Base-by-base conservation (phyloP, 106 monocot genomes). In the Iris macrosiphon region DNA sequence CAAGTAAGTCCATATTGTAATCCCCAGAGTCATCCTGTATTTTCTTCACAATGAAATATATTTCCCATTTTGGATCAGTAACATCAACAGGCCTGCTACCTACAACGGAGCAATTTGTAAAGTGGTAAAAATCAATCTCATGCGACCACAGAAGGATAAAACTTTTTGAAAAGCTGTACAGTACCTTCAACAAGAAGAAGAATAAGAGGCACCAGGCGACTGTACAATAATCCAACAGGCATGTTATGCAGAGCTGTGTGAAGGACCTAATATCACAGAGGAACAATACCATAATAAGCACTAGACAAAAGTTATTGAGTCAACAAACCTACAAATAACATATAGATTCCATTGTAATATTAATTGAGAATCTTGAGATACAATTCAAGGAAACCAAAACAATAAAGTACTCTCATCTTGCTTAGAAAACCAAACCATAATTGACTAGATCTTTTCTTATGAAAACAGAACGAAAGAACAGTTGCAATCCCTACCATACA, bases 111-210 rank as follows among this genome's bases (percentile, higher is more conserved):
- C 28, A 57, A 33, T 20, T 58, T 8, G 3, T 2, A 48, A 52
- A 19, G 23, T 21, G 22, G 4, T 39, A 33, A 8, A 33, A 4
- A 33, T 8, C 33, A 21, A 11, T 19, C 14, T 22, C 8, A 33
- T 33, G 6, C 3, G 33, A 17, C 4, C 64, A 14, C 33, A 33
- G 8, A 33, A 8, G 8, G 33, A n/a, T 71, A 31, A 33, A 33
- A 33, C 33, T 33, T 4, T 3, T 33, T 33, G 8, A 33, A 33
- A 4, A 33, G 33, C 33, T 33, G 33, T 8, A 26, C 45, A 16
- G 22, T 61, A 83, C 92, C 92, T 65, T 93, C 92, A 74, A 93
- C 72, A 57, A 93, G 71, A 67, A 93, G 80, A 42, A 87, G 69
- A 45, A 80, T 71, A 57, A 93, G 72, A 42, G 87, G 74, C n/a